Evolutionary conservation across 2,329 filamentous ascomycete species (phyloP).

Genomic region (Tolypocladium endophyticum): DNA sequence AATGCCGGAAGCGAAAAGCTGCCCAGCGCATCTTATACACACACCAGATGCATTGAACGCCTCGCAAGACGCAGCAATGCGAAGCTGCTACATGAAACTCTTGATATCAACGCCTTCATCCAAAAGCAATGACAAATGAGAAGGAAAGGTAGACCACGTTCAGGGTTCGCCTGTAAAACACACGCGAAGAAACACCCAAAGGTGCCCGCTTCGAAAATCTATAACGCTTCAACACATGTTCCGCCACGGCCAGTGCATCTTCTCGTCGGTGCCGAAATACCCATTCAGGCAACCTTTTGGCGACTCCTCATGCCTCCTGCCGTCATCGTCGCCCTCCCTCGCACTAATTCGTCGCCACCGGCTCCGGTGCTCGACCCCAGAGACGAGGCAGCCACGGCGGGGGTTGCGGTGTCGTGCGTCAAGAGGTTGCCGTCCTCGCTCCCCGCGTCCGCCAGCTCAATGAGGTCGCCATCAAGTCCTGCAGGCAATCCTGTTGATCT

Average conservation of each 20-base stretch:
- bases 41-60: background rate
- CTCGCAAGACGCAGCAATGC: background rate
- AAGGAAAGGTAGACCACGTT: background rate
- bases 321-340: constrained; percentile 23
- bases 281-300: constrained; percentile 31
- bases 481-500: constrained; percentile 16
- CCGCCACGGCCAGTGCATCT: too few relatives aligned
- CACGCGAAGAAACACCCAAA: background rate
- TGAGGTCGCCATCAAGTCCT: constrained; percentile 46
- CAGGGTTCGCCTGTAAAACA: background rate
- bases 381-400: constrained; percentile 17
- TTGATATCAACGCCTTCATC: background rate
- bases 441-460: constrained; percentile 57
- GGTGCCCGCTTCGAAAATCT: background rate
- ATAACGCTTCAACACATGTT: background rate
- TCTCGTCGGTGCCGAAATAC: background rate
- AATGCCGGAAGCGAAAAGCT: background rate
- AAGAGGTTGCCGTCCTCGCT: constrained; percentile 39
- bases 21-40: background rate
- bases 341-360: constrained; percentile 24
- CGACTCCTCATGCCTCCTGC: background rate
- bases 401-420: constrained; percentile 6
- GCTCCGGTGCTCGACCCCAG: constrained; percentile 24
- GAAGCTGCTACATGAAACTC: background rate
- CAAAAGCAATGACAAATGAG: background rate